phyloP scores from a whole-genome alignment of 179 eudicot genomes.

The Nepenthes alata region DNA sequence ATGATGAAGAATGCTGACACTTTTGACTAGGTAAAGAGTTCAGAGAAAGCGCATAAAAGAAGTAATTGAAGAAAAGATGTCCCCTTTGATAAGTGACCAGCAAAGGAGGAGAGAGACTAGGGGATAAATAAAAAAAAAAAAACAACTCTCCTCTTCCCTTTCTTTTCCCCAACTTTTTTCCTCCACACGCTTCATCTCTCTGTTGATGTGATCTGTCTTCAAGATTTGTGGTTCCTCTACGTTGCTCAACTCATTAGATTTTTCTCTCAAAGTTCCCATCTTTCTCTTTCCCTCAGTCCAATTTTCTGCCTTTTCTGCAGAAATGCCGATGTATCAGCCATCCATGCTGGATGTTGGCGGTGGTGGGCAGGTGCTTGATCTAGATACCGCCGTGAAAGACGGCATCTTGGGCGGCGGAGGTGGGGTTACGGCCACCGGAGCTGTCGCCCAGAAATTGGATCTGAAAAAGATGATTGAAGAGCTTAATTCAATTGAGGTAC shows the following conservation, averaged over 20 bases:
- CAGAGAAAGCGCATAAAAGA: conserved; percentile 5
- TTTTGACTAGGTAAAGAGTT: conserved; percentile 23
- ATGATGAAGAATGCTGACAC: conserved; percentile 9
- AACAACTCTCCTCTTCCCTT: background rate
- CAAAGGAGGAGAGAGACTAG: background rate
- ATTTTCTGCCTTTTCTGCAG: background rate
- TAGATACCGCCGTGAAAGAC: conserved; percentile 78
- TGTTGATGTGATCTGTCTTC: background rate
- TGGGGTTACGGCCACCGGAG: background rate
- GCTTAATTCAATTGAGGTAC: conserved; percentile 53
- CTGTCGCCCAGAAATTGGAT: conserved; percentile 43
- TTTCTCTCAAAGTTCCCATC: background rate
- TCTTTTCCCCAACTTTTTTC: conserved; percentile 3
- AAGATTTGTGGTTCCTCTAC: background rate
- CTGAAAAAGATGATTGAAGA: conserved; percentile 79
- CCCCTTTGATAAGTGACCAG: conserved; percentile 20
- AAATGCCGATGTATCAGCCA: conserved; percentile 57
- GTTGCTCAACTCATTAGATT: background rate
- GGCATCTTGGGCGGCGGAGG: conserved; percentile 64
- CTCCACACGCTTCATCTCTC: conserved; percentile 12
- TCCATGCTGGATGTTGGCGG: conserved; percentile 35
- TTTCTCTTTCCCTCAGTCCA: background rate
- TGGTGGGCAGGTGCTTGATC: conserved; percentile 69
- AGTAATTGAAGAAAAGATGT: conserved; percentile 8
- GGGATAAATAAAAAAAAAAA: background rate